Percentiles rank a stretch among this genome's conserved stretches.
phyloP scores from a whole-genome alignment of 2,329 filamentous ascomycete species.

The Fonsecaea multimorphosa region DNA sequence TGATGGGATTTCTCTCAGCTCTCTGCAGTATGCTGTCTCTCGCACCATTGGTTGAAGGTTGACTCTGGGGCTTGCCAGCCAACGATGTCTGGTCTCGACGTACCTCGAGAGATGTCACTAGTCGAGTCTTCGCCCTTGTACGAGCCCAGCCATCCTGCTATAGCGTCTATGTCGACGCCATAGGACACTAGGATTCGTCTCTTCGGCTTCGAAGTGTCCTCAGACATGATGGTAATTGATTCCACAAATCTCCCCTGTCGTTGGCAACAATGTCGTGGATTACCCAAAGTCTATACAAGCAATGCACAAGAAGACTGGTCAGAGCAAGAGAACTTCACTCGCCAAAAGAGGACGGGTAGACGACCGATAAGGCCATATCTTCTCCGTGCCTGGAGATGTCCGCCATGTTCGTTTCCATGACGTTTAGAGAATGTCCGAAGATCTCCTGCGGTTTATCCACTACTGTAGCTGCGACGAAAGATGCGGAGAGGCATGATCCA shows the following conservation, averaged over 20 bases:
- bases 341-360: background rate
- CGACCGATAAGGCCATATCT: background rate
- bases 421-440: conserved; percentile 1
- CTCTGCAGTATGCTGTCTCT: background rate
- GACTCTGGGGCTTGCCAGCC: background rate
- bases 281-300: background rate
- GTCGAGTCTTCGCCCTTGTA: conserved; percentile 75
- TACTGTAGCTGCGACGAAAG: background rate
- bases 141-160: conserved; percentile 75
- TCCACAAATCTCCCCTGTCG: background rate
- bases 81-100: background rate
- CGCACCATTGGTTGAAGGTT: background rate
- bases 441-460: conserved; percentile 1
- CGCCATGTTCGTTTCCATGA: conserved; percentile 8
- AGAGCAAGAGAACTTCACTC: background rate
- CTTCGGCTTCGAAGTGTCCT: conserved; percentile 40
- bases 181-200: conserved; percentile 65
- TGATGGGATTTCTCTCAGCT: background rate
- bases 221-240: conserved; percentile 10
- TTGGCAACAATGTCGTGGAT: background rate
- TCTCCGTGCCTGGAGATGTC: conserved; percentile 16
- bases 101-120: conserved; percentile 73
- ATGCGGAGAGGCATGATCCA: background rate
- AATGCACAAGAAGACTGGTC: background rate
- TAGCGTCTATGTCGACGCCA: conserved; percentile 75